phyloP scores from a whole-genome alignment of 1,284 basidiomycete species.

The Cryptococcus sp. region DNA sequence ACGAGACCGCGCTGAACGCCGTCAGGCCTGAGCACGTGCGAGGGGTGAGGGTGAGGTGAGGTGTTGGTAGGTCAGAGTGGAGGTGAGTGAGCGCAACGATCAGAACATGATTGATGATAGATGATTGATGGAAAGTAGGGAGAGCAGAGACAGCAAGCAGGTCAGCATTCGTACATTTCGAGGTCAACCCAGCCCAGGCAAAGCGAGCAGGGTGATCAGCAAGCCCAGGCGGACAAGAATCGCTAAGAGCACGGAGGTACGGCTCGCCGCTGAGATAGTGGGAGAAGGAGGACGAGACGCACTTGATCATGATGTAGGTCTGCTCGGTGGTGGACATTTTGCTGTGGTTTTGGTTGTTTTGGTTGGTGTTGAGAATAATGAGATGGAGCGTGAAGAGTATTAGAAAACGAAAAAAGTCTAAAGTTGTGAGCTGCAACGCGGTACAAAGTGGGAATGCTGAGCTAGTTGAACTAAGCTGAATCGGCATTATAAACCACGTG shows the following conservation, averaged over 20 bases:
- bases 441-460: too few relatives aligned
- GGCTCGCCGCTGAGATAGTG: too few relatives aligned
- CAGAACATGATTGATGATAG: neutral
- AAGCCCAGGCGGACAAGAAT: too few relatives aligned
- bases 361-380: conserved; percentile 1
- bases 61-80: neutral
- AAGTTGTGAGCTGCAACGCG: too few relatives aligned
- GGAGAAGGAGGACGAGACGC: conserved; percentile 14
- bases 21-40: conserved; percentile 68
- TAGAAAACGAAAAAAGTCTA: neutral
- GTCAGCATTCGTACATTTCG: too few relatives aligned
- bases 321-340: conserved; percentile 56
- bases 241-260: too few relatives aligned
- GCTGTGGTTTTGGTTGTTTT: conserved; percentile 17
- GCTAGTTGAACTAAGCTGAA: neutral
- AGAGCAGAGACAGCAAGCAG: too few relatives aligned
- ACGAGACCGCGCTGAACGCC: conserved; percentile 94
- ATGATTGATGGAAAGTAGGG: too few relatives aligned
- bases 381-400: neutral
- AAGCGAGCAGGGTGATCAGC: too few relatives aligned
- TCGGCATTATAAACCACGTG: neutral
- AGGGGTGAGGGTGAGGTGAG: neutral
- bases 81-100: neutral
- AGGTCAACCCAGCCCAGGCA: too few relatives aligned
- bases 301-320: conserved; percentile 61